Conservation (phyloP, 129 eudicot genomes). For the Daucus carota region DH1_v3.0 NC_030387.2:36809001-36809500, state of each 20-base stretch:
- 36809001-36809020: constrained; percentile 8
- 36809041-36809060: constrained; percentile 20
- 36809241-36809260: constrained; percentile 16
- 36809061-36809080: constrained; percentile 11
- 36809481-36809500: neutral
- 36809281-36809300: constrained; percentile 22
- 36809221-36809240: neutral
- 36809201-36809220: constrained; percentile 23
- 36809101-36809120: neutral
- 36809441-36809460: neutral
- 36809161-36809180: neutral
- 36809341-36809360: constrained; percentile 17
- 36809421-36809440: constrained; percentile 35
- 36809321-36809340: constrained; percentile 7
- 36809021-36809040: constrained; percentile 5
- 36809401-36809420: constrained; percentile 37
- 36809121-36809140: constrained; percentile 30
- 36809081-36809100: constrained; percentile 9
- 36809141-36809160: neutral
- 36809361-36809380: constrained; percentile 30
- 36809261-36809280: constrained; percentile 8
- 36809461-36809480: neutral
- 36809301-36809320: constrained; percentile 20
- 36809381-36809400: constrained; percentile 22
- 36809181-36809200: constrained; percentile 14